These are phyloP conservation scores for Cymodocea nodosa DNA, from an alignment of 116 monocot species.

Conservation along the genomic window DNA sequence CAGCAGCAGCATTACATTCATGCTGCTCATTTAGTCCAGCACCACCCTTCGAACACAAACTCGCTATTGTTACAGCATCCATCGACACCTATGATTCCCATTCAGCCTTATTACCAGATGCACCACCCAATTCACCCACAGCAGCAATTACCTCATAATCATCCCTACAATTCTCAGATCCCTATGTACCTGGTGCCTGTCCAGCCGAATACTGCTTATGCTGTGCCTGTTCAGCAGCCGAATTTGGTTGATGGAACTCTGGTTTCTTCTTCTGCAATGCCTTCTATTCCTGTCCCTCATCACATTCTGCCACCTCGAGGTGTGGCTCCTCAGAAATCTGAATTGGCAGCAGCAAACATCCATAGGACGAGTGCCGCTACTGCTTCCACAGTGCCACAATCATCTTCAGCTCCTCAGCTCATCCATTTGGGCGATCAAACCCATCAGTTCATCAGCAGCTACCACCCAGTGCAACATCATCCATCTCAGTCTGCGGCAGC, in stretches of 20 bases:
- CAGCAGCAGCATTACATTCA: constrained; percentile 26
- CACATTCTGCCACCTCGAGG: constrained; percentile 5
- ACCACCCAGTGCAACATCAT: constrained; percentile 39
- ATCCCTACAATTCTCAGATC: constrained; percentile 29
- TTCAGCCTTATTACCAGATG: constrained; percentile 17
- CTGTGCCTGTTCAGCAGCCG: constrained; percentile 15
- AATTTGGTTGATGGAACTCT: constrained; percentile 3
- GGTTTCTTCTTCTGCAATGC: constrained; percentile 5
- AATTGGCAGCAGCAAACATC: constrained; percentile 15
- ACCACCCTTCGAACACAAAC: constrained; percentile 15
- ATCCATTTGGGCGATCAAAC: constrained; percentile 31
- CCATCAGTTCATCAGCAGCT: constrained; percentile 23
- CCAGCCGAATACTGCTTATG: constrained; percentile 33
- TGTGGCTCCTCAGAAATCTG: constrained; percentile 7
- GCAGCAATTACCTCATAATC: constrained; percentile 27
- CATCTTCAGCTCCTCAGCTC: constrained; percentile 7
- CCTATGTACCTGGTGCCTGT: constrained; percentile 67
- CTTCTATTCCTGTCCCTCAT: constrained; percentile 9
- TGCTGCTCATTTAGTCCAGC: constrained; percentile 32
- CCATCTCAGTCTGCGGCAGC: constrained; percentile 20
- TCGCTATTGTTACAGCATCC: constrained; percentile 10
- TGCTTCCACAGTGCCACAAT: background rate
- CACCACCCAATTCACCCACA: constrained; percentile 9
- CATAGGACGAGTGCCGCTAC: constrained; percentile 19
- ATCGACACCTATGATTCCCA: constrained; percentile 6